Evolutionary conservation across 2,329 filamentous ascomycete species (phyloP).

Genomic region (Thelonectria olida): DNA sequence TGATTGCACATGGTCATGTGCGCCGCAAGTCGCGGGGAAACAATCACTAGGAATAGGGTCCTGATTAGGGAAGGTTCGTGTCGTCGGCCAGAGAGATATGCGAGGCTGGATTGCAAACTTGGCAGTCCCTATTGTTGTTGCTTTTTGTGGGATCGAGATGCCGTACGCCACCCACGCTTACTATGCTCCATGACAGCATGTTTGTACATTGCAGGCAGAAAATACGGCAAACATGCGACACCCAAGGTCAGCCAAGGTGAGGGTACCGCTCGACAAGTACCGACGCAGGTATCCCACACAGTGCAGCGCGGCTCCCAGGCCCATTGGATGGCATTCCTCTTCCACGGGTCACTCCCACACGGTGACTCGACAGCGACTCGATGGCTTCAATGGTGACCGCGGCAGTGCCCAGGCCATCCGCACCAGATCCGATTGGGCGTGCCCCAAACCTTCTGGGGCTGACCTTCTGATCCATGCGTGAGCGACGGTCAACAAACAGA

Average conservation of each 20-base stretch:
- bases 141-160: slow-evolving; percentile 1
- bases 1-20: too few species aligned
- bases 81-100: slow-evolving; percentile 1
- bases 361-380: slow-evolving; percentile 15
- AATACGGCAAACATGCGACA: slow-evolving; percentile 6
- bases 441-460: slow-evolving; percentile 27
- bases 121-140: neutral
- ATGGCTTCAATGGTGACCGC: slow-evolving; percentile 21
- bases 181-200: slow-evolving; percentile 3
- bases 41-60: neutral
- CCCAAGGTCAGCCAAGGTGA: neutral
- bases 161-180: neutral
- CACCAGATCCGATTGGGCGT: slow-evolving; percentile 39
- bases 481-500: slow-evolving; percentile 36
- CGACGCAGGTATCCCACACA: slow-evolving; percentile 31
- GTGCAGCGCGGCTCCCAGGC: slow-evolving; percentile 30
- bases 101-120: slow-evolving; percentile 4
- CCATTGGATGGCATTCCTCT: neutral
- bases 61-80: neutral
- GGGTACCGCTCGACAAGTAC: slow-evolving; percentile 16
- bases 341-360: neutral
- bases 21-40: neutral
- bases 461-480: slow-evolving; percentile 36
- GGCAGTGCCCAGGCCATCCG: slow-evolving; percentile 28
- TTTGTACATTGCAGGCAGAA: too few species aligned